These are phyloP conservation scores for Boletellus sp. DNA, from an alignment of 768 basidiomycete species.

Conservation along the genomic window DNA sequence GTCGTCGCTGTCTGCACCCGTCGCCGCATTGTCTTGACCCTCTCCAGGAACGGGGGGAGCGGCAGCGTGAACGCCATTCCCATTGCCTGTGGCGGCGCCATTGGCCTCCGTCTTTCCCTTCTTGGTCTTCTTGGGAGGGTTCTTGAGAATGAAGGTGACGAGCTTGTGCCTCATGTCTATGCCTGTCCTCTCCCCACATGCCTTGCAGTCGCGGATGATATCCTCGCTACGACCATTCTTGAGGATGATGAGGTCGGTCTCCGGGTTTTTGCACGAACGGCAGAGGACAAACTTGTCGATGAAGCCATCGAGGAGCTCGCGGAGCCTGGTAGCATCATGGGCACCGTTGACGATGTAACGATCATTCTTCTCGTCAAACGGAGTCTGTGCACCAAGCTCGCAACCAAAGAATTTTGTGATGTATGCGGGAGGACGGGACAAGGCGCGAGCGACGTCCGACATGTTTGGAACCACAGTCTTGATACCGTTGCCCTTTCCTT, in stretches of 20 bases:
- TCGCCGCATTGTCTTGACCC: conserved; percentile 37
- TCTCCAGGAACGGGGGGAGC: conserved; percentile 39
- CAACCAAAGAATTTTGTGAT: conserved; percentile 99
- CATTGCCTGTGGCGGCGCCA: conserved; percentile 48
- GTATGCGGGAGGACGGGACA: conserved; percentile 92
- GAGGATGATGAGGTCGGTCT: conserved; percentile 91
- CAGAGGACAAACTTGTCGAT: conserved; percentile 99
- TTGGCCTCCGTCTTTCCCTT: conserved; percentile 52
- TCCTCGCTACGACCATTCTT: conserved; percentile 77
- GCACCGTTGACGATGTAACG: conserved; percentile 98
- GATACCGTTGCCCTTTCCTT: conserved; percentile 99
- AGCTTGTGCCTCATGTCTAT: conserved; percentile 98
- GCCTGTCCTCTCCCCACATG: conserved; percentile 88
- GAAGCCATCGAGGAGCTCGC: conserved; percentile 93
- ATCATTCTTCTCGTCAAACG: conserved; percentile 94
- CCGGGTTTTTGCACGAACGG: conserved; percentile 97
- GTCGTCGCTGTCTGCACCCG: conserved; percentile 76
- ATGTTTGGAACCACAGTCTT: conserved; percentile 99
- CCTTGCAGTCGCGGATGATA: conserved; percentile 96
- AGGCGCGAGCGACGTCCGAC: conserved; percentile 93
- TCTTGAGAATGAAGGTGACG: conserved; percentile 94
- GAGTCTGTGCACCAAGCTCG: conserved; percentile 96
- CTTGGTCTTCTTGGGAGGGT: conserved; percentile 83
- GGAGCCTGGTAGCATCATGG: conserved; percentile 85
- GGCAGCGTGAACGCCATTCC: conserved; percentile 40